Evolutionary conservation across 2,329 filamentous ascomycete species (phyloP).

Genomic region (Lasiodiplodia hormozganensis): DNA sequence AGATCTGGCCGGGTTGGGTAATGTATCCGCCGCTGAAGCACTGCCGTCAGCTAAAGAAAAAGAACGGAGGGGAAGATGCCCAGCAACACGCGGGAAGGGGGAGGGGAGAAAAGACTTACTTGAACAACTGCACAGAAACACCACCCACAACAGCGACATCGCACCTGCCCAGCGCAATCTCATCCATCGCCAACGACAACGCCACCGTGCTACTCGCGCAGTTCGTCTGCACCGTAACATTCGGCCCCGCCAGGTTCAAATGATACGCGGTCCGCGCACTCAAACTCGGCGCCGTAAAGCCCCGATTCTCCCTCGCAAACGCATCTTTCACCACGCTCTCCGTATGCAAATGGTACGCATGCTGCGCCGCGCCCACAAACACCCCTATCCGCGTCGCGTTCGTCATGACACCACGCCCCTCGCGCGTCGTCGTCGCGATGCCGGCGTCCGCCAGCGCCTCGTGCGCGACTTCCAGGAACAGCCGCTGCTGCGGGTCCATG

Average conservation of each 20-base stretch:
- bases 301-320: no score
- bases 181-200: neutral
- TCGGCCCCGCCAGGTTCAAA: neutral
- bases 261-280: neutral
- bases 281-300: no score
- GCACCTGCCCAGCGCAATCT: neutral
- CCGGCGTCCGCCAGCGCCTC: neutral
- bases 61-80: no score
- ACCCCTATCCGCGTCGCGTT: no score
- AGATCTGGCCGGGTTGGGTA: neutral
- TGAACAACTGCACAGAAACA: neutral
- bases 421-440: neutral
- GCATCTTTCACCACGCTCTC: no score
- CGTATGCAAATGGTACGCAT: no score
- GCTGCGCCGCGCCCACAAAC: no score
- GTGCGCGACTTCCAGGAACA: neutral
- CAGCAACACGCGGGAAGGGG: no score
- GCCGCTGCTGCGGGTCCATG: neutral
- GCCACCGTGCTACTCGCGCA: neutral
- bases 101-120: no score
- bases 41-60: no score
- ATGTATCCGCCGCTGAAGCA: neutral
- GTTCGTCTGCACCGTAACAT: neutral
- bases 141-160: neutral
- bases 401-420: no score